phyloP scores from a whole-genome alignment of 306 rosid genomes.

The Lagenaria siceraria region DNA sequence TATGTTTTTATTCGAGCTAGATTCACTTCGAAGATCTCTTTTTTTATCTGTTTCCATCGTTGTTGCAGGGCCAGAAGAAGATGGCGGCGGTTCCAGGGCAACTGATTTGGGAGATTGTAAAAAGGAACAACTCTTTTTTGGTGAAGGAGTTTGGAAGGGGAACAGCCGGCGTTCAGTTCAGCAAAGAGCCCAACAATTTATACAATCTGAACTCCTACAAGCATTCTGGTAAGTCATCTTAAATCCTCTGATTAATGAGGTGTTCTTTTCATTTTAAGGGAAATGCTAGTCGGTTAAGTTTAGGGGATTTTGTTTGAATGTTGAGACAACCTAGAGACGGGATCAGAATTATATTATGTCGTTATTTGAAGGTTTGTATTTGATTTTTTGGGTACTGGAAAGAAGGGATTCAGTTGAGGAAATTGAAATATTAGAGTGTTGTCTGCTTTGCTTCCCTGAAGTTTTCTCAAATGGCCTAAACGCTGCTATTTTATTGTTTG shows the following conservation, averaged over 20 bases:
- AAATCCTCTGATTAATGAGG: background rate
- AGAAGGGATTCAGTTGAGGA: background rate
- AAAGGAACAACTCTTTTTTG: constrained; percentile 72
- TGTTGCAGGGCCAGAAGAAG: constrained; percentile 14
- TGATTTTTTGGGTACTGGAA: background rate
- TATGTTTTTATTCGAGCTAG: background rate
- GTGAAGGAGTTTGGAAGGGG: constrained; percentile 79
- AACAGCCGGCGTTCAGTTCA: constrained; percentile 63
- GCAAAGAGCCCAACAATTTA: constrained; percentile 81
- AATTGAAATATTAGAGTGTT: background rate
- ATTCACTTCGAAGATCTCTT: background rate
- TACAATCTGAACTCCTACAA: constrained; percentile 66
- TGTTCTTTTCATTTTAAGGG: background rate
- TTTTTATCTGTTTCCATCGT: constrained; percentile 1
- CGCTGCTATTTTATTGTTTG: background rate
- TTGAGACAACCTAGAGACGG: background rate
- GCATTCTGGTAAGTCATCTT: constrained; percentile 45
- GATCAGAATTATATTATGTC: background rate
- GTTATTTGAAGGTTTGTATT: background rate
- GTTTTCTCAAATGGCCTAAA: background rate
- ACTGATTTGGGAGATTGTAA: constrained; percentile 94
- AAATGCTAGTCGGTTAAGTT: background rate
- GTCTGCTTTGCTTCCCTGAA: background rate
- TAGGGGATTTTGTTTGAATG: background rate
- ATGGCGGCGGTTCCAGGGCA: constrained; percentile 88